phyloP scores from a whole-genome alignment of 495 filamentous ascomycete species.

The Penicillium coffeae region DNA sequence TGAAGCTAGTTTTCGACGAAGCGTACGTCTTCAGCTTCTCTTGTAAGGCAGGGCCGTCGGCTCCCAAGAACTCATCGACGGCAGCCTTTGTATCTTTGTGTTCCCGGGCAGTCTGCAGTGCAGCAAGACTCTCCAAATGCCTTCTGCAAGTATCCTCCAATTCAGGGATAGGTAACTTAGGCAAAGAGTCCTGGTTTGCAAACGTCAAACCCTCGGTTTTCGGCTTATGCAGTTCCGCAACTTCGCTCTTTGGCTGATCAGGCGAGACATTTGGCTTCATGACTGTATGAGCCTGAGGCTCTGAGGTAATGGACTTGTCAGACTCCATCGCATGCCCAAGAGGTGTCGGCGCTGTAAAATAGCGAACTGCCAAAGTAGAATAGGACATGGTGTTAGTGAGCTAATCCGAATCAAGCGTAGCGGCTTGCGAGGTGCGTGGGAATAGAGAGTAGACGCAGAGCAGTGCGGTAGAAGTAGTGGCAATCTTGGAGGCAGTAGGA shows the following conservation, averaged over 20 bases:
- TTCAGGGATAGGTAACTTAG: conserved; percentile 93
- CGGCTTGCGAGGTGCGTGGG: conserved; percentile 69
- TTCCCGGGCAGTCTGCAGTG: conserved; percentile 75
- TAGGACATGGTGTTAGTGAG: conserved; percentile 49
- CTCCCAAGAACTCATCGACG: conserved; percentile 78
- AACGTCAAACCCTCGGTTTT: conserved; percentile 64
- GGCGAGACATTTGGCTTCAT: conserved; percentile 20
- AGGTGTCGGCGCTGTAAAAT: conserved; percentile 66
- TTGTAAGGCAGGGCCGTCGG: conserved; percentile 81
- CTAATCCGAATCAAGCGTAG: conserved; percentile 54
- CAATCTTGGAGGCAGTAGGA: conserved; percentile 81
- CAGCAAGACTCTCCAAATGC: conserved; percentile 76
- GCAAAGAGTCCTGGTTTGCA: conserved; percentile 80
- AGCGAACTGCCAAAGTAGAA: conserved; percentile 40
- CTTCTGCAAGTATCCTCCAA: conserved; percentile 74
- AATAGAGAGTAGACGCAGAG: conserved; percentile 76
- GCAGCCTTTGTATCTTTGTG: conserved; percentile 78
- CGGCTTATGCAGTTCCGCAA: conserved; percentile 13
- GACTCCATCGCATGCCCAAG: conserved; percentile 44
- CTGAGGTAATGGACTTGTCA: conserved; percentile 31
- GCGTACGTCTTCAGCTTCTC: conserved; percentile 91
- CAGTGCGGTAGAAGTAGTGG: conserved; percentile 88
- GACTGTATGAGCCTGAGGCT: conserved; percentile 28
- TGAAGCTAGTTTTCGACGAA: conserved; percentile 89
- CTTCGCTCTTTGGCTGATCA: conserved; percentile 8